A percentile compares a stretch with the other conserved stretches of the same genome.
These are phyloP conservation scores for Capsella rubella DNA, from an alignment of 441 rosid genomes.

Conservation along the genomic window DNA sequence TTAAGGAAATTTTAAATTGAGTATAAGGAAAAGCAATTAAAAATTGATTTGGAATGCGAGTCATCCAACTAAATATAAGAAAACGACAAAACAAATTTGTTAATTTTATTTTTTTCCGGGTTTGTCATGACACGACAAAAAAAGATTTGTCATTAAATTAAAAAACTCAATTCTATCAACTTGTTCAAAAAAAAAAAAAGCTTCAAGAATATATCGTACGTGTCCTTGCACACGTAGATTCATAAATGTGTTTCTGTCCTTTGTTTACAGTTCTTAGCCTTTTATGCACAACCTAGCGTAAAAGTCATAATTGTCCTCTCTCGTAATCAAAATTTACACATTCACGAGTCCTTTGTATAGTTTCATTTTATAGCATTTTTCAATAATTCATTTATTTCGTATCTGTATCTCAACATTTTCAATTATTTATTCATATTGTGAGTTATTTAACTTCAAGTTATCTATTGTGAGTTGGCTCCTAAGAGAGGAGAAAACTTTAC, in stretches of 20 bases:
- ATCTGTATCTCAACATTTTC: background rate
- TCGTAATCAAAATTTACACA: background rate
- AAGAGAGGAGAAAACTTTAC: too few species aligned
- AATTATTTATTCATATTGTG: background rate
- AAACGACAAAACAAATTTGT: background rate
- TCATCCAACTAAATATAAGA: background rate
- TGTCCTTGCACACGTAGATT: conserved; percentile 22
- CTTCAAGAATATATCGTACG: background rate
- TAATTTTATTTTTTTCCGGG: background rate
- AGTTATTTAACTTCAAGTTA: too few species aligned
- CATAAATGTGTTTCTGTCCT: background rate
- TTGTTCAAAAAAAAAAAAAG: conserved; percentile 26
- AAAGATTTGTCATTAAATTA: conserved; percentile 1
- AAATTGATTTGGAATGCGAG: background rate
- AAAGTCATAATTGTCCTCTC: background rate
- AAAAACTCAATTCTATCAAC: conserved; percentile 8
- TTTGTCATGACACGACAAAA: conserved; percentile 25
- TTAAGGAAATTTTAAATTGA: background rate
- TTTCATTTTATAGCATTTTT: too few species aligned
- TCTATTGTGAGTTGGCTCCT: too few species aligned
- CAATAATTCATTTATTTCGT: background rate
- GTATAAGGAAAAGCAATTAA: background rate
- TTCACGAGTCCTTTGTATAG: background rate
- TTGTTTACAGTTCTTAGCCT: conserved; percentile 5
- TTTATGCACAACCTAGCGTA: background rate